Percentiles rank a stretch among this genome's conserved stretches.
Evolutionary conservation across 148 eudicot genomes (phyloP).

Genomic region (Vaccinium vitisidaea): DNA sequence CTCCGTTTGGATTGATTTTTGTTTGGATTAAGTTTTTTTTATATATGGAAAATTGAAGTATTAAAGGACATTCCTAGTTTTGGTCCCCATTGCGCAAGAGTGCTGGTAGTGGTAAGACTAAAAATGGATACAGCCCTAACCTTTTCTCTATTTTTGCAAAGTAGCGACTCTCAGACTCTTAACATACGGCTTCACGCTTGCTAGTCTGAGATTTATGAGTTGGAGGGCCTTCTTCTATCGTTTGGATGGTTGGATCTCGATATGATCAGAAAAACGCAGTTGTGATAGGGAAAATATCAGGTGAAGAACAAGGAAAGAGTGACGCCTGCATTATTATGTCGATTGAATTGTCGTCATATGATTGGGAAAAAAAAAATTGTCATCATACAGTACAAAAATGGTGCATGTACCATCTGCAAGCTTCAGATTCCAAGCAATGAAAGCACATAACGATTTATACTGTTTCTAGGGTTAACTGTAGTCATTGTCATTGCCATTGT

Average conservation of each 20-base stretch:
- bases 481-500: neutral
- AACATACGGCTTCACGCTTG: neutral
- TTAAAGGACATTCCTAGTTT: neutral
- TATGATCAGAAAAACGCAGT: neutral
- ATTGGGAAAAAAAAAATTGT: neutral
- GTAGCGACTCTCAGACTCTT: neutral
- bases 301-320: neutral
- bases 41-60: neutral
- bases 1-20: neutral
- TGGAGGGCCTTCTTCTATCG: neutral
- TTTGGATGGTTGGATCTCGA: neutral
- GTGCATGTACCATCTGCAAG: neutral
- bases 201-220: neutral
- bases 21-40: neutral
- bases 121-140: neutral
- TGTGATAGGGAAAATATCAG: neutral
- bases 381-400: neutral
- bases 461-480: neutral
- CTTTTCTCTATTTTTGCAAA: neutral
- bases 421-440: constrained; percentile 7
- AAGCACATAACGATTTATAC: neutral
- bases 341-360: neutral
- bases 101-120: neutral
- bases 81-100: neutral
- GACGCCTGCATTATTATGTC: neutral